Evolutionary conservation across 352 stramenopile genomes (phyloP).

Genomic region (Phytophthora pinifolia): DNA sequence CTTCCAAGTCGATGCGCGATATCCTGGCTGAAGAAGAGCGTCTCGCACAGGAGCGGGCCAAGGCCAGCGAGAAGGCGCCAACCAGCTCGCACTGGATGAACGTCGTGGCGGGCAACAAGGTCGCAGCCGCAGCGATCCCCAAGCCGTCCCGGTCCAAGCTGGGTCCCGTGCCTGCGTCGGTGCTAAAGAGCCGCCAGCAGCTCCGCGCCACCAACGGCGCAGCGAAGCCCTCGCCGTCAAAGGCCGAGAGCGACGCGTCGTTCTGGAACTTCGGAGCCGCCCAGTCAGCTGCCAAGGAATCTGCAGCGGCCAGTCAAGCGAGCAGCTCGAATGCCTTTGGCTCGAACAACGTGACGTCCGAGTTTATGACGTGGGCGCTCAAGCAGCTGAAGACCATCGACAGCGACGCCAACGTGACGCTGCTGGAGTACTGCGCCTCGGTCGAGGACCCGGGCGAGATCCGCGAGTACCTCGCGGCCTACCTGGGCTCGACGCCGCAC

Average conservation of each 20-base stretch:
- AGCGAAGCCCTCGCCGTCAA: constrained; percentile 35
- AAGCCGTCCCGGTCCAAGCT: constrained; percentile 57
- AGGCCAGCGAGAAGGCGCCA: constrained; percentile 38
- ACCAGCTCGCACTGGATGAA: constrained; percentile 84
- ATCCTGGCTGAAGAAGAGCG: constrained; percentile 85
- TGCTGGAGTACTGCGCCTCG: constrained; percentile 95
- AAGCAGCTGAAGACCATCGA: constrained; percentile 84
- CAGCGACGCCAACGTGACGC: constrained; percentile 75
- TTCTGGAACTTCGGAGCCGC: constrained; percentile 87
- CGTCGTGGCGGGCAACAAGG: constrained; percentile 70
- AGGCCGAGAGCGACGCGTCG: constrained; percentile 63
- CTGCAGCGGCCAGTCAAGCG: constrained; percentile 12
- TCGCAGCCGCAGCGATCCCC: constrained; percentile 41
- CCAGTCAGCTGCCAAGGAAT: constrained; percentile 26
- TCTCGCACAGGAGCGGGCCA: constrained; percentile 64
- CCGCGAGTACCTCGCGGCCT: constrained; percentile 94
- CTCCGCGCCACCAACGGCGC: constrained; percentile 43
- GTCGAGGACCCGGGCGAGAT: constrained; percentile 94
- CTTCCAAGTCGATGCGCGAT: constrained; percentile 70
- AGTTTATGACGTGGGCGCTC: constrained; percentile 79
- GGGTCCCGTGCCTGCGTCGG: constrained; percentile 72
- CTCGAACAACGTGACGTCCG: constrained; percentile 47
- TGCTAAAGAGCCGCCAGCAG: constrained; percentile 79
- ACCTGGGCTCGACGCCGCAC: constrained; percentile 94
- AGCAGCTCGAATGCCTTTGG: constrained; percentile 50